phyloP scores from a whole-genome alignment of 768 basidiomycete genomes.

The Leccinum boreale region DNA sequence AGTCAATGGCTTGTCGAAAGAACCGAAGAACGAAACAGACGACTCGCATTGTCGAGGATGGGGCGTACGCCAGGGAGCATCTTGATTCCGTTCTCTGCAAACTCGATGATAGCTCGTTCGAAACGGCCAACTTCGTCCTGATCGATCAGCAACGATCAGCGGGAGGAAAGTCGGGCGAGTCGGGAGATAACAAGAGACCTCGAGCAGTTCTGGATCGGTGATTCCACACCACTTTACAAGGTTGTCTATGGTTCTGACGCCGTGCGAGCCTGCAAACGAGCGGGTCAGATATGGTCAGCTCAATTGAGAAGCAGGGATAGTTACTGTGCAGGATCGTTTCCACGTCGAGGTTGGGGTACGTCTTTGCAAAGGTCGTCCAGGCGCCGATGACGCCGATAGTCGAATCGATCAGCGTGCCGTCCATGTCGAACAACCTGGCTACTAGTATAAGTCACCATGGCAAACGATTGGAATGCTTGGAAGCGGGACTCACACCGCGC shows the following conservation, averaged over 20 bases:
- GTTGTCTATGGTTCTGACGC: constrained; percentile 82
- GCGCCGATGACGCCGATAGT: constrained; percentile 80
- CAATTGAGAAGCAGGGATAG: constrained; percentile 18
- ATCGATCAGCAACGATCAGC: constrained; percentile 4
- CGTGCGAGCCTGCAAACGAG: constrained; percentile 59
- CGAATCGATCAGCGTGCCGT: constrained; percentile 80
- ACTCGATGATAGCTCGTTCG: constrained; percentile 72
- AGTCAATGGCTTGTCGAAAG: constrained; percentile 4
- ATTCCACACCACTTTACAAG: constrained; percentile 69
- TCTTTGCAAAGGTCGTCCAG: constrained; percentile 73
- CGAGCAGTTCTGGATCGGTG: constrained; percentile 60
- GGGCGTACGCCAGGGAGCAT: constrained; percentile 67
- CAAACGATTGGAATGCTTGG: not conserved
- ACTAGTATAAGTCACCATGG: not conserved
- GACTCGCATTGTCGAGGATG: constrained; percentile 53
- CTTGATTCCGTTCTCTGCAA: constrained; percentile 59
- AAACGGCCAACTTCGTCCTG: constrained; percentile 75
- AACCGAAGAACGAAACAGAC: not conserved
- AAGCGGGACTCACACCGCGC: constrained; percentile 37
- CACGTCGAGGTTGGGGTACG: constrained; percentile 66
- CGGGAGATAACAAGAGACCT: constrained; percentile 41
- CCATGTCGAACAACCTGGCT: constrained; percentile 75
- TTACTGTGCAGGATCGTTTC: constrained; percentile 60
- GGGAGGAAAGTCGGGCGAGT: not conserved
- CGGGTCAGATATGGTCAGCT: not conserved